Percentiles rank a stretch among this genome's conserved stretches.
phyloP scores from a whole-genome alignment of 768 basidiomycete species.

The Stropharia rugosoannulata region DNA sequence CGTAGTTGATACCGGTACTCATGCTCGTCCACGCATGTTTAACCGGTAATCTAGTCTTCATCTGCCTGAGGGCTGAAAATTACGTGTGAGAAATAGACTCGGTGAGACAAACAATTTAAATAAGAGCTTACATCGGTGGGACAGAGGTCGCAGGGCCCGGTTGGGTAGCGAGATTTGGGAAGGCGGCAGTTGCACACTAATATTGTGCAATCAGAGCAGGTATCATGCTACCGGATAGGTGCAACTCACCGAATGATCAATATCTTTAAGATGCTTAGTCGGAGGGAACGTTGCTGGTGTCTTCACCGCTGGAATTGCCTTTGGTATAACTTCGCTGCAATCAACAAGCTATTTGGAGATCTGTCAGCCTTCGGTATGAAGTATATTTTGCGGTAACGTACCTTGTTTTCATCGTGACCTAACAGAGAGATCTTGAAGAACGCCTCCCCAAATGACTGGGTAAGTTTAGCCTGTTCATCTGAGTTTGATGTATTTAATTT shows the following conservation, averaged over 20 bases:
- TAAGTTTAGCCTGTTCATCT: conserved; percentile 33
- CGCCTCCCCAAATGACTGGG: conserved; percentile 35
- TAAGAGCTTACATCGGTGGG: conserved; percentile 4
- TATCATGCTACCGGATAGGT: background rate
- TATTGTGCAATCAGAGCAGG: background rate
- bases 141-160: conserved; percentile 10
- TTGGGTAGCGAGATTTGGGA: conserved; percentile 12
- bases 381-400: no score
- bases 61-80: no score
- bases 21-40: no score
- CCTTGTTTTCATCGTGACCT: conserved; percentile 35
- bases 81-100: no score
- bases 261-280: conserved; percentile 22
- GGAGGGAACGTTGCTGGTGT: conserved; percentile 32
- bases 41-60: no score
- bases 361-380: no score
- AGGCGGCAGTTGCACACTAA: conserved; percentile 10
- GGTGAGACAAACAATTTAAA: no score
- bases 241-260: conserved; percentile 32
- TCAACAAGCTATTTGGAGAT: conserved; percentile 40
- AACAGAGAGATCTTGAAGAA: conserved; percentile 42
- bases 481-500: no score
- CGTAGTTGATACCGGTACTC: no score
- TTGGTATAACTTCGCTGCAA: conserved; percentile 45
- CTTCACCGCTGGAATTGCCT: conserved; percentile 21